Evolutionary conservation across 306 rosid genomes (phyloP), one percentile per base, ranked within the genome.

Genomic region (Lablab purpureus): DNA sequence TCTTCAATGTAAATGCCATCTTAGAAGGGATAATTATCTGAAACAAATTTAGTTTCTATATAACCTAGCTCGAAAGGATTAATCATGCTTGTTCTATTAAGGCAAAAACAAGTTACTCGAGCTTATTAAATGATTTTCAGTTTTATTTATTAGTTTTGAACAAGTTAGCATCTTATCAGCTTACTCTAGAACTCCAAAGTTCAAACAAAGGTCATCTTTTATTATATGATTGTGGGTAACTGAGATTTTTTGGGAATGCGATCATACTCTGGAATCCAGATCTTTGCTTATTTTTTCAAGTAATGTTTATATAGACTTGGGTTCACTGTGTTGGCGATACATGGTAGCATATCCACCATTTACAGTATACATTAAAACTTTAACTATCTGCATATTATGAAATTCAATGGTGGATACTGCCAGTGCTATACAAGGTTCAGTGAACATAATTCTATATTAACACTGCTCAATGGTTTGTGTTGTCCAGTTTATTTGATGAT

Each of bases 371-470:
- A 45, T 17, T 67, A 43, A 54, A 56, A 54, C 49, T 68, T 13
- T 25, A 55, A 25, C 25, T 58, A 43, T 78, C 14, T 41, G 15
- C 63, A 22, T 70, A 22, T 58, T 69, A 56, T 56, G 82, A 58
- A 45, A 59, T 32, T 32, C n/a, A 59, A 47, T 47, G 63, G 30
- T 58, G 77, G 51, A 55, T 68, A 60, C 68, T 67, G 34, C 69
- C 75, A 3, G 49, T 34, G 49, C 49, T n/a, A 1, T 77, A 37
- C 28, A 40, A 25, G 47, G 17, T 28, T 78, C 47, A 27, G 49
- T 15, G 54, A 54, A 78, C 56, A 36, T 2, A 12, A 56, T 46
- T 54, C 69, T 47, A 43, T 71, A 12, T 55, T 13, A 27, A 21
- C 34, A 30, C 69, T 43, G 18, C 51, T 56, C 58, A 43, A 37